Evolutionary conservation across 2,329 filamentous ascomycete species (phyloP).

Genomic region (Claviceps digitariae): DNA sequence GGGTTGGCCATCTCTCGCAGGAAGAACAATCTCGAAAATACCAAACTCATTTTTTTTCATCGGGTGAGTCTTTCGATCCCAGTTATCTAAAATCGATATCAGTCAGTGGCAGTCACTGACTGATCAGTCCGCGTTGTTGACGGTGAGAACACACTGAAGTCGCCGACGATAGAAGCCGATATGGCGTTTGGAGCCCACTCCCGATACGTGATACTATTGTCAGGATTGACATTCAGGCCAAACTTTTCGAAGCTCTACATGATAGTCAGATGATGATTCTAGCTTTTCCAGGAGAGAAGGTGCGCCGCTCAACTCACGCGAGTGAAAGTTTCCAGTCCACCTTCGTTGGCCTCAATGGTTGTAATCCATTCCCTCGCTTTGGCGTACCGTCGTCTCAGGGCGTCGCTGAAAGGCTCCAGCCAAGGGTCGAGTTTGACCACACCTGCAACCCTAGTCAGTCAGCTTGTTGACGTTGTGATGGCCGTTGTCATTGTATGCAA

Average conservation of each 20-base stretch:
- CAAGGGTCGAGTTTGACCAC: constrained; percentile 81
- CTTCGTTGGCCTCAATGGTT: constrained; percentile 68
- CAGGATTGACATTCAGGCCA: constrained; percentile 67
- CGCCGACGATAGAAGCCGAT: constrained; percentile 75
- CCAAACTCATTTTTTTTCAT: constrained; percentile 83
- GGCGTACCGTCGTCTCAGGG: constrained; percentile 61
- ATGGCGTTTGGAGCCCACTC: constrained; percentile 94
- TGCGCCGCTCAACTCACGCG: constrained; percentile 36
- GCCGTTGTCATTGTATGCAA: not conserved
- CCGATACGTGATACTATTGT: constrained; percentile 79
- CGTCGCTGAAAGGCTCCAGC: constrained; percentile 71
- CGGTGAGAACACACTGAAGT: constrained; percentile 66
- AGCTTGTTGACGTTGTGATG: constrained; percentile 2
- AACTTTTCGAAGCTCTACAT: constrained; percentile 69
- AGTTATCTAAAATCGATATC: constrained; percentile 47
- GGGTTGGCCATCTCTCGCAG: constrained; percentile 57
- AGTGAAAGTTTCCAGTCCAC: constrained; percentile 84
- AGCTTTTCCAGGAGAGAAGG: not conserved
- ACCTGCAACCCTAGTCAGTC: constrained; percentile 41
- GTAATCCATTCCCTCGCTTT: constrained; percentile 81
- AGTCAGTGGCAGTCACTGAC: constrained; percentile 21
- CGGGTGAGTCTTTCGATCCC: constrained; percentile 69
- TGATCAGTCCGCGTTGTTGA: not conserved
- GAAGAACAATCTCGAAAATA: constrained; percentile 71
- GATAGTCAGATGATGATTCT: not conserved